Percentiles rank a stretch among this genome's conserved stretches.
phyloP scores from a whole-genome alignment of 352 stramenopile species.

The Pythium aquatile region DNA sequence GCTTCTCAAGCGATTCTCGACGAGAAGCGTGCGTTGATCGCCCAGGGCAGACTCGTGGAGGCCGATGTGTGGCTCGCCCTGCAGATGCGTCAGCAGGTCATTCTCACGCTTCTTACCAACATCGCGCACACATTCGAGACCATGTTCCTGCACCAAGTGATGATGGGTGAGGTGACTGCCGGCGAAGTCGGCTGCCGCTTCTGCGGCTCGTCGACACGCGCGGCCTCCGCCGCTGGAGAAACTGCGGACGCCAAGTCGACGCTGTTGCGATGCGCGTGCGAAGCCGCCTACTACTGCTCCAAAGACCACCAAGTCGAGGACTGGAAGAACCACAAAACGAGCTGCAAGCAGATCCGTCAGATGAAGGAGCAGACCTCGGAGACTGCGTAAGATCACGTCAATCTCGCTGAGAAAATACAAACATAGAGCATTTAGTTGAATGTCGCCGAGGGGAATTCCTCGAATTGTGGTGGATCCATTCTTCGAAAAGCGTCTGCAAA shows the following conservation, averaged over 20 bases:
- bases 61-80: conserved; percentile 83
- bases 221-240: conserved; percentile 6
- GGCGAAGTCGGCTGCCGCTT: conserved; percentile 67
- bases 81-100: conserved; percentile 83
- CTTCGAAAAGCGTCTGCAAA: too few species aligned
- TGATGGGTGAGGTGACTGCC: conserved; percentile 60
- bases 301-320: conserved; percentile 84
- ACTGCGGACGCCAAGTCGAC: conserved; percentile 14
- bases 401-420: neutral
- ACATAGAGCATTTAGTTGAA: conserved; percentile 1
- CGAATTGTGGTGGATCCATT: too few species aligned
- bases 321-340: conserved; percentile 77
- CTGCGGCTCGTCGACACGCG: conserved; percentile 51
- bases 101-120: conserved; percentile 79
- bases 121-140: conserved; percentile 83
- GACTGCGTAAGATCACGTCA: neutral
- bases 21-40: conserved; percentile 65
- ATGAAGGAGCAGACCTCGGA: conserved; percentile 16
- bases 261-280: conserved; percentile 70
- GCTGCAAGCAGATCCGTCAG: conserved; percentile 69
- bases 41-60: conserved; percentile 73
- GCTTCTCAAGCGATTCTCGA: conserved; percentile 51
- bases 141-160: conserved; percentile 74
- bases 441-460: too few species aligned
- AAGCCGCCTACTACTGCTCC: conserved; percentile 80